These are phyloP conservation scores for Epichloe festucae DNA, from an alignment of 2,329 filamentous ascomycete genomes.

Conservation along the genomic window DNA sequence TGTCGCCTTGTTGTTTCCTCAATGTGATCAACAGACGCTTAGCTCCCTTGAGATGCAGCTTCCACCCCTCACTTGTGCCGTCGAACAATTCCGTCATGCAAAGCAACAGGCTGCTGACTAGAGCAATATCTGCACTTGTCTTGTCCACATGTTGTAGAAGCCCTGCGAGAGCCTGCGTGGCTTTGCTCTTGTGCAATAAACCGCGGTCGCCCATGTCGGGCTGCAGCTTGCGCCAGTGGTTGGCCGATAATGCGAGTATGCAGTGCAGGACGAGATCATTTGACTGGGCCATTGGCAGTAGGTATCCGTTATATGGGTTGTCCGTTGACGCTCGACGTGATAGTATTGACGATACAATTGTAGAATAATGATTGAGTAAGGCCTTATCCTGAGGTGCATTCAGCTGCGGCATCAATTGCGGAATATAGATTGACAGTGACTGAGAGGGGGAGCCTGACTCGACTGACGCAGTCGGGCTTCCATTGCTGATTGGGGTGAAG, in stretches of 20 bases:
- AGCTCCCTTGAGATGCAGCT: conserved; percentile 29
- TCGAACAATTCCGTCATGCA: conserved; percentile 31
- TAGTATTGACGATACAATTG: conserved; percentile 20
- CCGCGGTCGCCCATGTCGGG: conserved; percentile 17
- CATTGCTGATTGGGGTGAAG: conserved; percentile 13
- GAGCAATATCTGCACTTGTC: conserved; percentile 21
- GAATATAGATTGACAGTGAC: conserved; percentile 17
- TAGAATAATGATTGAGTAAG: conserved; percentile 22
- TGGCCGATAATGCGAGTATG: conserved; percentile 20
- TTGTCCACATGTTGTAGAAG: conserved; percentile 21
- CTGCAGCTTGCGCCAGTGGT: conserved; percentile 22
- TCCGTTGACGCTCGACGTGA: conserved; percentile 15
- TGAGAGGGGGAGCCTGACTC: conserved; percentile 8
- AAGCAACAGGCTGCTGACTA: conserved; percentile 26
- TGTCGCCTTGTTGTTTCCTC: conserved; percentile 17
- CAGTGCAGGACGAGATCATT: conserved; percentile 21
- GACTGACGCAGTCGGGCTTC: conserved; percentile 11
- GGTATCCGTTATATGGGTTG: conserved; percentile 20
- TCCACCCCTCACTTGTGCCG: conserved; percentile 27
- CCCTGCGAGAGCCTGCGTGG: conserved; percentile 18
- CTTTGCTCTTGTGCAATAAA: conserved; percentile 19
- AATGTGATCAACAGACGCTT: conserved; percentile 23
- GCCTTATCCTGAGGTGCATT: conserved; percentile 17
- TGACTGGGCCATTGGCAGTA: conserved; percentile 20
- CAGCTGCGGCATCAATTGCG: conserved; percentile 18